Base-by-base conservation (phyloP, 2,329 filamentous ascomycete genomes). In the Penicillium sp. region DNA sequence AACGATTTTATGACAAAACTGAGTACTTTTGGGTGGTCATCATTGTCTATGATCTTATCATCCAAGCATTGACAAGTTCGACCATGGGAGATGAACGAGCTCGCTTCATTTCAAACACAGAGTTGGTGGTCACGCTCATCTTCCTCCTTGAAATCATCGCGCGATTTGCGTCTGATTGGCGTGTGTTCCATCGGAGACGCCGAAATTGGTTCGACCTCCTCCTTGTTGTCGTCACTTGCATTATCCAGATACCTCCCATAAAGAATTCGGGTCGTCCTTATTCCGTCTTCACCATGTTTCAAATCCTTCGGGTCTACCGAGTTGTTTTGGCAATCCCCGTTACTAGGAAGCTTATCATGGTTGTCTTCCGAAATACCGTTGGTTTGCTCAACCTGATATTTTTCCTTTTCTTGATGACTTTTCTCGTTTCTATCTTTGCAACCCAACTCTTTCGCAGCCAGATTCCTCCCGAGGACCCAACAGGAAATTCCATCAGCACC, bases 331-430 rank as follows among this genome's bases (percentile, higher is more conserved):
- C 91, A 15, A 85, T 99, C 41, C 87, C 92, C 5, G 85, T 97
- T 64, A 99, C 92, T 0, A 83, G 90, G 59, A 88, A 92, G 60
- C 83, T 99, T 51, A 94, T 99, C 69, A 80, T 81, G 62, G 82
- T 95, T 31, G 94, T 99, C 2, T 82, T 99, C 57, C 89, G 94
- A 58, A 97, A 97, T 70, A 88, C 92, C 4, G 85, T 87, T 43
- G 95, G 95, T 89, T 88, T 99, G 58, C 83, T 89, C 37, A 99
- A 99, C 69, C 79, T 99, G 58, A 95, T 99, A 77, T 79, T 97
- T 18, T 99, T 99, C 71, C 92, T 99, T 67, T 96, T 97, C 69
- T 80, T 99, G 49, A 90, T 97, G 68, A 97, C 92, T 0, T 97
- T 96, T 68, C 81, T 99, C 44, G 89, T 92, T 64, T 89, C 94